phyloP scores from a whole-genome alignment of 148 eudicot genomes.

The Rhododendron mucronatum region DNA sequence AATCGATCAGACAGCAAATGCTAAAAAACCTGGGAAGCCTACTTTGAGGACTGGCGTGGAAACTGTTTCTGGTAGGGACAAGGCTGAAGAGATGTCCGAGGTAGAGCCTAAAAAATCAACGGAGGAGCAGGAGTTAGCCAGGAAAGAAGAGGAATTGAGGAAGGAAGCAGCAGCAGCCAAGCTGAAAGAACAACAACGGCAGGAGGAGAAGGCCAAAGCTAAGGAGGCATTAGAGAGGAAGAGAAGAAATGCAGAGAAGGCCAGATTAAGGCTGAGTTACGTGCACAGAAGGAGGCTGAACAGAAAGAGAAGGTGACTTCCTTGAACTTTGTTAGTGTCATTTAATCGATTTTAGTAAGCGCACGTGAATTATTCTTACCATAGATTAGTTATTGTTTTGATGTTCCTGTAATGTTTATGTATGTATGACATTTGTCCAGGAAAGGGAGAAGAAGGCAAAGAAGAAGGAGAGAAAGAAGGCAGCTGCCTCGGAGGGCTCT shows the following conservation, averaged over 20 bases:
- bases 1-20: conserved; percentile 28
- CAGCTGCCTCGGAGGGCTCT: conserved; percentile 18
- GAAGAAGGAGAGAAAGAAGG: conserved; percentile 79
- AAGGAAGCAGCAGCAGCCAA: conserved; percentile 52
- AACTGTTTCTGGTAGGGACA: conserved; percentile 26
- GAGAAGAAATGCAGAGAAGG: conserved; percentile 63
- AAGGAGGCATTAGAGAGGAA: conserved; percentile 82
- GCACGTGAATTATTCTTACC: not conserved
- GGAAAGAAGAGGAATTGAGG: conserved; percentile 51
- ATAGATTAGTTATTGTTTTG: not conserved
- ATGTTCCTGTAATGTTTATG: not conserved
- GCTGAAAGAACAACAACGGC: conserved; percentile 61
- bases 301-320: conserved; percentile 66
- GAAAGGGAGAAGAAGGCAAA: conserved; percentile 79
- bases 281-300: conserved; percentile 81
- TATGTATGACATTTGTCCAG: conserved; percentile 31
- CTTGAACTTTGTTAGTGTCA: not conserved
- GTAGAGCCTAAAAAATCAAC: conserved; percentile 37
- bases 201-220: conserved; percentile 76
- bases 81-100: conserved; percentile 32
- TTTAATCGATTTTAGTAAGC: not conserved
- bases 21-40: conserved; percentile 24
- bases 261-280: conserved; percentile 65
- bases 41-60: conserved; percentile 18
- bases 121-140: conserved; percentile 65